Percentiles rank a stretch among this genome's conserved stretches.
phyloP scores from a whole-genome alignment of 352 stramenopile species.

The Phytopythium oedochilum region DNA sequence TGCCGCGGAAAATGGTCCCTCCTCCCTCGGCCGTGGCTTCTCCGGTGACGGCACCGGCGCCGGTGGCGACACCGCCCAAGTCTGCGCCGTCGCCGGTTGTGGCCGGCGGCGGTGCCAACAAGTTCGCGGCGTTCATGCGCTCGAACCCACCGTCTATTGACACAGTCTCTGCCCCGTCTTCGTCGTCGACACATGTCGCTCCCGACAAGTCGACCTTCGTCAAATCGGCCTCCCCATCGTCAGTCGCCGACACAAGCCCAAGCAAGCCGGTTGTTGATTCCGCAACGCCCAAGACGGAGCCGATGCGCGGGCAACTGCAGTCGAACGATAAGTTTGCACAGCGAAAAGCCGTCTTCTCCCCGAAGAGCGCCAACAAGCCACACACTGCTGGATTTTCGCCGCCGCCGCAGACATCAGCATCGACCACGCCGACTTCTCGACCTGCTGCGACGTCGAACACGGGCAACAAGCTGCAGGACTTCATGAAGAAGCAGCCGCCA shows the following conservation, averaged over 20 bases:
- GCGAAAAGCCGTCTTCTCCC: slow-evolving; percentile 56
- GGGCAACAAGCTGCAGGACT: slow-evolving; percentile 67
- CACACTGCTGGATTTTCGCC: slow-evolving; percentile 8
- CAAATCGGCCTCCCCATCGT: slow-evolving; percentile 20
- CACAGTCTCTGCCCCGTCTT: slow-evolving; percentile 10
- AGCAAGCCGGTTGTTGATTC: slow-evolving; percentile 11
- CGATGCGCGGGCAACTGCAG: slow-evolving; percentile 19
- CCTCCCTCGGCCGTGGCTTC: slow-evolving; percentile 12
- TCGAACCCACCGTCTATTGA: slow-evolving; percentile 53
- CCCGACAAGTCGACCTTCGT: slow-evolving; percentile 23
- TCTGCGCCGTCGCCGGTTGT: slow-evolving; percentile 13
- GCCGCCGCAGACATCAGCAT: slow-evolving; percentile 9
- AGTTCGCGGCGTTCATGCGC: slow-evolving; percentile 80
- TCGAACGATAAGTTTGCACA: slow-evolving; percentile 50
- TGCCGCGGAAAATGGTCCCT: slow-evolving; percentile 34
- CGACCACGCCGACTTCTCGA: slow-evolving; percentile 3
- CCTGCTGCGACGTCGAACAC: slow-evolving; percentile 14
- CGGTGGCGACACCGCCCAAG: slow-evolving; percentile 13
- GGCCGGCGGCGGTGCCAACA: slow-evolving; percentile 27
- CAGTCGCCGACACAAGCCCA: not conserved
- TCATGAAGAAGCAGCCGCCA: slow-evolving; percentile 70
- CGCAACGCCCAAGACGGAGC: slow-evolving; percentile 22
- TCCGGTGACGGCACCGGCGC: slow-evolving; percentile 18
- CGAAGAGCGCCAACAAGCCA: slow-evolving; percentile 22
- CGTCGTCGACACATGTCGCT: slow-evolving; percentile 11